Evolutionary conservation across 495 filamentous ascomycete species (phyloP).

Genomic region (Penicillium ucsense): DNA sequence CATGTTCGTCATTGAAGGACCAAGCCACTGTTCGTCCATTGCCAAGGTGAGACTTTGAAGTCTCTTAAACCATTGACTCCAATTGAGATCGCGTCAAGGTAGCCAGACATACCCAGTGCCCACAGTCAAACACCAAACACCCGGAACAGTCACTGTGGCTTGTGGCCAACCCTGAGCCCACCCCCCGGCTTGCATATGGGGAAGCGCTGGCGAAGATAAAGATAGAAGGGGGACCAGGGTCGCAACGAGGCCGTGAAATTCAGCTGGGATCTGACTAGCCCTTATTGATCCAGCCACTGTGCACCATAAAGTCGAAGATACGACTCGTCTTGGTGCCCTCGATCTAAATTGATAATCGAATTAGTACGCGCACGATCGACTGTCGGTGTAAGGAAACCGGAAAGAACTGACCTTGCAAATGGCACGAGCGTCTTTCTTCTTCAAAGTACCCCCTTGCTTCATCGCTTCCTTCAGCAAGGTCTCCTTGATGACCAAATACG

Average conservation of each 20-base stretch:
- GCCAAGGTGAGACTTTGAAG: no score
- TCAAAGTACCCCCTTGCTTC: conserved; percentile 74
- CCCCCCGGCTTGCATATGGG: no score
- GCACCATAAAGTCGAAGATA: conserved; percentile 91
- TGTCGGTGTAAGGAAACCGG: background rate
- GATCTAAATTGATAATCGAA: conserved; percentile 31
- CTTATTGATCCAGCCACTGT: conserved; percentile 86
- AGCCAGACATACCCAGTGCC: no score
- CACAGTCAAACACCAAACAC: no score
- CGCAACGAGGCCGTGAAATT: background rate
- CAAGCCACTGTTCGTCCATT: no score
- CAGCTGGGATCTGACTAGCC: conserved; percentile 21
- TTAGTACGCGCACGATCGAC: background rate
- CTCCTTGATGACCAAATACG: conserved; percentile 91
- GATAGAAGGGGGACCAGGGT: no score
- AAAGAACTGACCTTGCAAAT: conserved; percentile 47
- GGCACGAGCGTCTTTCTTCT: conserved; percentile 79
- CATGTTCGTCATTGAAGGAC: no score
- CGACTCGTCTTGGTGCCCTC: conserved; percentile 55
- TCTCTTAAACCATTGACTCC: no score
- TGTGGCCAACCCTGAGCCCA: no score
- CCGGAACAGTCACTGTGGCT: no score
- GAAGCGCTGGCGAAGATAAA: no score
- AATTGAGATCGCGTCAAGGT: no score
- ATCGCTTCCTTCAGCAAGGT: conserved; percentile 77